phyloP scores from a whole-genome alignment of 2,329 filamentous ascomycete genomes.

The Coccinonectria pachysandricola region DNA sequence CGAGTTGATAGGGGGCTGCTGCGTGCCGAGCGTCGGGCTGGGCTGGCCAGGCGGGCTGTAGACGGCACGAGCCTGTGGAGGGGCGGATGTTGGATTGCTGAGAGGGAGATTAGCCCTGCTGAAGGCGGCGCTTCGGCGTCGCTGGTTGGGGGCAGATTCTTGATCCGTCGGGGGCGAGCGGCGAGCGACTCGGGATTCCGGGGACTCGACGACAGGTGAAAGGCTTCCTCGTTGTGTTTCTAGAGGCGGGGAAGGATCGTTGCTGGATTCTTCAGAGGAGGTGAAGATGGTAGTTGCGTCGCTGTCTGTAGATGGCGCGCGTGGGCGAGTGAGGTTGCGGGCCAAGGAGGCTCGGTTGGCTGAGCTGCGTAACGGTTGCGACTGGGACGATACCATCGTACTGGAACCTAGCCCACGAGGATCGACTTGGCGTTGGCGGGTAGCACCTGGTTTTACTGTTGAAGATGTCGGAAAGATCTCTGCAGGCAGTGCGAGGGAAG shows the following conservation, averaged over 20 bases:
- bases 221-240: constrained; percentile 25
- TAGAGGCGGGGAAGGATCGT: constrained; percentile 9
- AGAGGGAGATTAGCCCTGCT: too few relatives aligned
- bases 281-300: constrained; percentile 24
- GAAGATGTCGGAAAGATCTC: constrained; percentile 17
- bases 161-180: too few relatives aligned
- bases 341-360: neutral
- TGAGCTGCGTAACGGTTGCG: constrained; percentile 4
- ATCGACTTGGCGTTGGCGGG: too few relatives aligned
- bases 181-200: too few relatives aligned
- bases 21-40: constrained; percentile 31
- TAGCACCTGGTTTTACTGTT: too few relatives aligned
- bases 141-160: constrained; percentile 4
- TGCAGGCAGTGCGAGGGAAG: constrained; percentile 18
- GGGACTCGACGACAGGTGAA: constrained; percentile 41
- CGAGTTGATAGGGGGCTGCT: constrained; percentile 11
- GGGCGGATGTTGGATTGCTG: constrained; percentile 20
- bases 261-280: constrained; percentile 17
- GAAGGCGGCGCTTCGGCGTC: too few relatives aligned
- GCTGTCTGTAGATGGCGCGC: constrained; percentile 21
- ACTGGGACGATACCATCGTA: constrained; percentile 16
- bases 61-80: constrained; percentile 23
- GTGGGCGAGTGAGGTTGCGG: constrained; percentile 14
- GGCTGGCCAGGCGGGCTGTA: constrained; percentile 29
- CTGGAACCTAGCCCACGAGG: constrained; percentile 11